Percentiles rank a stretch among this genome's conserved stretches.
These are phyloP conservation scores for Cercophora samala DNA, from an alignment of 495 filamentous ascomycete species.

Conservation along the genomic window DNA sequence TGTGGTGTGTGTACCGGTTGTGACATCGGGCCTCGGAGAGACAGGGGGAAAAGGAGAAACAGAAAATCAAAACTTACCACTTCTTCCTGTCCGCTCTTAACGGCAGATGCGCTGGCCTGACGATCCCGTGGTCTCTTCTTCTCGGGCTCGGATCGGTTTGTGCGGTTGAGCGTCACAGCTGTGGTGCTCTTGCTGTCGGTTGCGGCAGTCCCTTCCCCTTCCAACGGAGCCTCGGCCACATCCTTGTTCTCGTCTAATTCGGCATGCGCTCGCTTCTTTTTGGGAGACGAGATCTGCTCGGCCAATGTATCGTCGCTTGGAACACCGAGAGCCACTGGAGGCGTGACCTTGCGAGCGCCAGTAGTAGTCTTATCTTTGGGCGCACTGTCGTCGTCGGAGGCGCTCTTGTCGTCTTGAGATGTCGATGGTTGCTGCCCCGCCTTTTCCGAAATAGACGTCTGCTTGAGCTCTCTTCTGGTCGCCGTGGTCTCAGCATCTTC, in stretches of 20 bases:
- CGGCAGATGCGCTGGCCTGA: conserved; percentile 23
- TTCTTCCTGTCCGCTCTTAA: conserved; percentile 23
- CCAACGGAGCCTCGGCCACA: conserved; percentile 37
- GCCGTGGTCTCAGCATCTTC: conserved; percentile 56
- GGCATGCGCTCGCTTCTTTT: conserved; percentile 56
- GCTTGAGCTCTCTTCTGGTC: conserved; percentile 53
- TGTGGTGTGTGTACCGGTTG: too few species aligned
- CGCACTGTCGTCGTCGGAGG: conserved; percentile 24
- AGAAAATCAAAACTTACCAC: conserved; percentile 18
- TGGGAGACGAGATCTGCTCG: conserved; percentile 51
- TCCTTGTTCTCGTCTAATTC: conserved; percentile 46
- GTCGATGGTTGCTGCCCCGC: conserved; percentile 22
- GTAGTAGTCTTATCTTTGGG: conserved; percentile 24
- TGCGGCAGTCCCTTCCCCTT: conserved; percentile 29
- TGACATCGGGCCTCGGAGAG: neutral
- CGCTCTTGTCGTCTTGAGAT: conserved; percentile 23
- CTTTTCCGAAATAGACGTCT: conserved; percentile 53
- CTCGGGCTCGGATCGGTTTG: conserved; percentile 50
- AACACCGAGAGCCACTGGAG: conserved; percentile 31
- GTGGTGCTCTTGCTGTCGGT: conserved; percentile 23
- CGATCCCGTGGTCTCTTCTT: conserved; percentile 53
- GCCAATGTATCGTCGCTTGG: conserved; percentile 37
- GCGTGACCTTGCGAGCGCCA: conserved; percentile 25
- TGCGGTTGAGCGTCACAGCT: conserved; percentile 35
- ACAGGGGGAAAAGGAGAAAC: neutral